Evolutionary conservation across 1,284 basidiomycete species (phyloP).

Genomic region (Ustilago crameri): DNA sequence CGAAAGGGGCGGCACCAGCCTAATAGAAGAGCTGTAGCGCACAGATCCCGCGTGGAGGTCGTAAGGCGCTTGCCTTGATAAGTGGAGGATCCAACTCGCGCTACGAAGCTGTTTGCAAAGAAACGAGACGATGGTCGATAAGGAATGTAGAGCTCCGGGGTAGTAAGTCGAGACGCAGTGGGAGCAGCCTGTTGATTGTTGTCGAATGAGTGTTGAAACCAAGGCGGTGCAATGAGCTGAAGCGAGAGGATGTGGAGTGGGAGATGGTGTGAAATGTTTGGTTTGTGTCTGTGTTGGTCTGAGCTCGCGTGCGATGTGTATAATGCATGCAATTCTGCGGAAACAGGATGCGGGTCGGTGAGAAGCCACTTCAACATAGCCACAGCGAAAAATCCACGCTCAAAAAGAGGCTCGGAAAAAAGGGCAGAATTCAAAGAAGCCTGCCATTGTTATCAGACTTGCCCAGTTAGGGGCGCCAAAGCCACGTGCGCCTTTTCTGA

Average conservation of each 20-base stretch:
- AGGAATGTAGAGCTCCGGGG: too few relatives aligned
- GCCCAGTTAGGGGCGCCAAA: not conserved
- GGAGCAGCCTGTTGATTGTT: too few relatives aligned
- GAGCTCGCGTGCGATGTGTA: conserved; percentile 1
- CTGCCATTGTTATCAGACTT: not conserved
- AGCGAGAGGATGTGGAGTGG: too few relatives aligned
- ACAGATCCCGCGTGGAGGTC: conserved; percentile 1
- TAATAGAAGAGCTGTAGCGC: not conserved
- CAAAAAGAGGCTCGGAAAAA: conserved; percentile 4
- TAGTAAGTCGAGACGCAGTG: too few relatives aligned
- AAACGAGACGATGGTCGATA: not conserved
- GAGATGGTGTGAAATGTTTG: not conserved
- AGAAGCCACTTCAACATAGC: conserved; percentile 31
- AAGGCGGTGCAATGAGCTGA: too few relatives aligned
- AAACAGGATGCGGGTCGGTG: too few relatives aligned
- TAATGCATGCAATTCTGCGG: too few relatives aligned
- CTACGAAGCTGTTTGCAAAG: not conserved
- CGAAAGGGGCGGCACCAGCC: not conserved
- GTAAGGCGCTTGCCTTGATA: too few relatives aligned
- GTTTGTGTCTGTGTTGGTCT: conserved; percentile 7
- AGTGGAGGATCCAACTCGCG: too few relatives aligned
- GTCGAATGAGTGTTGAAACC: too few relatives aligned
- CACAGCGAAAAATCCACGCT: conserved; percentile 2
- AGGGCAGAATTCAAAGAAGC: not conserved
- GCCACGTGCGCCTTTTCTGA: conserved; percentile 1